These are phyloP conservation scores for Arthroderma sp. DNA, from an alignment of 2,329 filamentous ascomycete genomes.

Conservation along the genomic window DNA sequence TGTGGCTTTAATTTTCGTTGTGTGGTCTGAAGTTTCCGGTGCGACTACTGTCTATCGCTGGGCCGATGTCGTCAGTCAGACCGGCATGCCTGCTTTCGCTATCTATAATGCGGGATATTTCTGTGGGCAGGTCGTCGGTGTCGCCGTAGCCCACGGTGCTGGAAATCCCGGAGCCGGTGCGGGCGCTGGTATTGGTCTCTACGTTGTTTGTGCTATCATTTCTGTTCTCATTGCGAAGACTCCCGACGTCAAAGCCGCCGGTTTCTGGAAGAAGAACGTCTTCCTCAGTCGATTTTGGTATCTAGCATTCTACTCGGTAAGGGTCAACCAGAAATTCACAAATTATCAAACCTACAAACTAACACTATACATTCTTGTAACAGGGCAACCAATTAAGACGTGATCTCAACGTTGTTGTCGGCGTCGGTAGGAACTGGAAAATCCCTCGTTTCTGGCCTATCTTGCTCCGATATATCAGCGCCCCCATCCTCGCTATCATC, in stretches of 20 bases:
- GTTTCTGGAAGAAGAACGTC: conserved; percentile 30
- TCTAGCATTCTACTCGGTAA: conserved; percentile 45
- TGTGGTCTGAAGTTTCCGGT: conserved; percentile 41
- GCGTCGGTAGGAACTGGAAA: conserved; percentile 42
- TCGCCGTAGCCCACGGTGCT: conserved; percentile 37
- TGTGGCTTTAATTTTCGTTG: conserved; percentile 44
- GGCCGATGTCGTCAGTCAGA: conserved; percentile 39
- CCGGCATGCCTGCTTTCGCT: conserved; percentile 34
- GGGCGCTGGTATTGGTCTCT: conserved; percentile 42
- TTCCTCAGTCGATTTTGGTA: conserved; percentile 38
- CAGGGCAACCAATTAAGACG: conserved; percentile 44
- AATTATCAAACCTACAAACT: neutral
- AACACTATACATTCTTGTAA: neutral
- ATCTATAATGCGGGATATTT: conserved; percentile 44
- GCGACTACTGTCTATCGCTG: conserved; percentile 45
- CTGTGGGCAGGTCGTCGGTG: conserved; percentile 39
- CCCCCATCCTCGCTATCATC: conserved; percentile 39
- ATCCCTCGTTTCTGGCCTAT: conserved; percentile 41
- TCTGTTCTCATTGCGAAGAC: conserved; percentile 31
- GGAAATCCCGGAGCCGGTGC: conserved; percentile 33
- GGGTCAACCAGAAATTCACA: conserved; percentile 9
- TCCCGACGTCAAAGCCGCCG: conserved; percentile 29
- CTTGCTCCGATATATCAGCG: conserved; percentile 38
- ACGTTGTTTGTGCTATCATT: conserved; percentile 28
- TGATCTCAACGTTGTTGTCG: conserved; percentile 43